A percentile compares a stretch with the other conserved stretches of the same genome.
Evolutionary conservation across 345 rosid genomes (phyloP).

Genomic region (Lepidium africanum): DNA sequence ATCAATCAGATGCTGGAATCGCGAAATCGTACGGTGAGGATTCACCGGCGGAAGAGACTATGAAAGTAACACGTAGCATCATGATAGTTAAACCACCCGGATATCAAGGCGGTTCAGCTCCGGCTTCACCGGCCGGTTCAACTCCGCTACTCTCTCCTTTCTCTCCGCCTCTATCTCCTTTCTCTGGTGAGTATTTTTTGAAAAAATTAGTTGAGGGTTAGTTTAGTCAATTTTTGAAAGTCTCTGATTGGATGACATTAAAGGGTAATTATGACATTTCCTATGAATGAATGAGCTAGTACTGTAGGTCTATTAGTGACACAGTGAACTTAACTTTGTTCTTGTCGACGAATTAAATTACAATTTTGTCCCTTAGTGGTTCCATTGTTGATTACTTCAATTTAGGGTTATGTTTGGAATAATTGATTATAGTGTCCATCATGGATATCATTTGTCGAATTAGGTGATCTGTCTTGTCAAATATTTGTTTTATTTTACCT

Average conservation of each 20-base stretch:
- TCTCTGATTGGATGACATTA: background rate
- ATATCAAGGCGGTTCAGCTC: conserved; percentile 63
- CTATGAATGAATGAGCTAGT: background rate
- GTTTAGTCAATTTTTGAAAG: conserved; percentile 13
- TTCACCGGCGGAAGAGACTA: conserved; percentile 27
- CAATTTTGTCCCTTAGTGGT: background rate
- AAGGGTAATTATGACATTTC: background rate
- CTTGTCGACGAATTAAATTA: background rate
- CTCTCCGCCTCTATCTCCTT: conserved; percentile 71
- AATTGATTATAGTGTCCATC: background rate
- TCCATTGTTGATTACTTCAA: background rate
- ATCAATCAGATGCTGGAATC: conserved; percentile 48
- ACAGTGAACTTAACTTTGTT: background rate
- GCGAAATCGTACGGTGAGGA: conserved; percentile 43
- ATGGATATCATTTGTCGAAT: background rate
- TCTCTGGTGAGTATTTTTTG: conserved; percentile 54
- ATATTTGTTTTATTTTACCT: background rate
- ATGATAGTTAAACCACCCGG: conserved; percentile 91
- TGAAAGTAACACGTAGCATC: conserved; percentile 73
- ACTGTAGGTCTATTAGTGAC: background rate
- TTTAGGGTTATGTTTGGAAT: background rate
- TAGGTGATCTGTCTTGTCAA: background rate
- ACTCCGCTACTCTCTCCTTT: conserved; percentile 73
- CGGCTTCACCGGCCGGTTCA: conserved; percentile 82
- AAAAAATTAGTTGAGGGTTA: conserved; percentile 20